phyloP scores from a whole-genome alignment of 768 basidiomycete species.

The Phlebiopsis gigantea region DNA sequence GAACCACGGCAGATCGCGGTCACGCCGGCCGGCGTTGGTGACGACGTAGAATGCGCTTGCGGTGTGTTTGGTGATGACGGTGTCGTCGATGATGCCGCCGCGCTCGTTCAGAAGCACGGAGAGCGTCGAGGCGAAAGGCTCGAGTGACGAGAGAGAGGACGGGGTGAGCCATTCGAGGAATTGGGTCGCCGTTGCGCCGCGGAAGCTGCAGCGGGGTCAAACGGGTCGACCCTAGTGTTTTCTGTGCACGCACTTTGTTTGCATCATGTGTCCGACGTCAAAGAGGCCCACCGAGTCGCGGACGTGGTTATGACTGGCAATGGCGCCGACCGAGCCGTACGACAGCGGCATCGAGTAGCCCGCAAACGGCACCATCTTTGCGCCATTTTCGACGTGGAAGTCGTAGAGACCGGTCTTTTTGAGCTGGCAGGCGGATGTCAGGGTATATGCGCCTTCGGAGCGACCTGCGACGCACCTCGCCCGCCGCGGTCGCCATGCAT shows the following conservation, averaged over 20 bases:
- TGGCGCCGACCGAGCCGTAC: slow-evolving; percentile 83
- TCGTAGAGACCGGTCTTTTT: slow-evolving; percentile 78
- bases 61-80: slow-evolving; percentile 83
- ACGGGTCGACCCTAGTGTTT: not conserved
- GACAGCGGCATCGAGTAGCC: slow-evolving; percentile 92
- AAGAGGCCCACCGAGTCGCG: slow-evolving; percentile 81
- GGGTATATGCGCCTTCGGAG: not conserved
- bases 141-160: slow-evolving; percentile 65
- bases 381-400: slow-evolving; percentile 77
- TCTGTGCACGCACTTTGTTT: slow-evolving; percentile 64
- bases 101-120: slow-evolving; percentile 83
- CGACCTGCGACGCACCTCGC: slow-evolving; percentile 7
- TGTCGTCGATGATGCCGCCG: slow-evolving; percentile 97
- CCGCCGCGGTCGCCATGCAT: not conserved
- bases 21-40: slow-evolving; percentile 88
- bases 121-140: slow-evolving; percentile 74
- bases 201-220: slow-evolving; percentile 50
- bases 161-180: slow-evolving; percentile 93
- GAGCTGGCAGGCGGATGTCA: slow-evolving; percentile 36
- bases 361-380: slow-evolving; percentile 96
- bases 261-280: slow-evolving; percentile 99
- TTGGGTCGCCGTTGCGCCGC: slow-evolving; percentile 65
- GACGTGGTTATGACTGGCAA: slow-evolving; percentile 87
- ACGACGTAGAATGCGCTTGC: slow-evolving; percentile 86
- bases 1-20: slow-evolving; percentile 80